Evolutionary conservation across 345 rosid genomes (phyloP).

Genomic region (Lepidium didymum): DNA sequence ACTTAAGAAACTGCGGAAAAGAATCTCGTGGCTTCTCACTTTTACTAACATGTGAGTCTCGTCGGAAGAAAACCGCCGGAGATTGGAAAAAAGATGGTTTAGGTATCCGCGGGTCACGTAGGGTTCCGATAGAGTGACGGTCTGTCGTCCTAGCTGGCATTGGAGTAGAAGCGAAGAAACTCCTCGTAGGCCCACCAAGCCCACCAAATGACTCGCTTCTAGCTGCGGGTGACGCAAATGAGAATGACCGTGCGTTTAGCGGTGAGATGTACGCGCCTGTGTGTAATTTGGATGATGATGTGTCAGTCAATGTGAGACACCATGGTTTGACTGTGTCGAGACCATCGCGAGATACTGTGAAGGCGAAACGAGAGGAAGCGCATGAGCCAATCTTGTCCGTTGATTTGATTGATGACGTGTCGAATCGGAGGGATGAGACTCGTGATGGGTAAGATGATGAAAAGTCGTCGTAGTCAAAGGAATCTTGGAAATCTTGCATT

Average conservation of each 20-base stretch:
- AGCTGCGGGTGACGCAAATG: conserved; percentile 84
- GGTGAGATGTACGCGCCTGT: conserved; percentile 72
- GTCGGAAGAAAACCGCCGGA: conserved; percentile 78
- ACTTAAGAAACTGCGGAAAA: conserved; percentile 63
- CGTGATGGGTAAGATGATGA: conserved; percentile 63
- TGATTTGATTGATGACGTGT: conserved; percentile 49
- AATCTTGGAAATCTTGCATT: conserved; percentile 62
- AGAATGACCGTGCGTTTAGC: conserved; percentile 75
- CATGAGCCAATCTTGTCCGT: conserved; percentile 54
- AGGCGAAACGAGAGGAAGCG: conserved; percentile 94
- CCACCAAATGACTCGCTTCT: conserved; percentile 24
- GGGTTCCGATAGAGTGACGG: conserved; percentile 22
- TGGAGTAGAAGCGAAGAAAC: conserved; percentile 81
- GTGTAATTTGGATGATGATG: conserved; percentile 45
- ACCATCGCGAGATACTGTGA: conserved; percentile 81
- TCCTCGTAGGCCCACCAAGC: conserved; percentile 34
- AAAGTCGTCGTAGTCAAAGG: conserved; percentile 61
- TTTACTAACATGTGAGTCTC: conserved; percentile 63
- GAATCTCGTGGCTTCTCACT: conserved; percentile 58
- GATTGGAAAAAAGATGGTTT: conserved; percentile 91
- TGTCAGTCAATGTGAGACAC: conserved; percentile 71
- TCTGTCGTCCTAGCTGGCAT: conserved; percentile 60
- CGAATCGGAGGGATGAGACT: conserved; percentile 84
- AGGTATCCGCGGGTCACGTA: conserved; percentile 61
- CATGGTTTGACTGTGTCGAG: conserved; percentile 96